Conservation (phyloP, 768 basidiomycete species). For the Trametes villosa region DNA sequence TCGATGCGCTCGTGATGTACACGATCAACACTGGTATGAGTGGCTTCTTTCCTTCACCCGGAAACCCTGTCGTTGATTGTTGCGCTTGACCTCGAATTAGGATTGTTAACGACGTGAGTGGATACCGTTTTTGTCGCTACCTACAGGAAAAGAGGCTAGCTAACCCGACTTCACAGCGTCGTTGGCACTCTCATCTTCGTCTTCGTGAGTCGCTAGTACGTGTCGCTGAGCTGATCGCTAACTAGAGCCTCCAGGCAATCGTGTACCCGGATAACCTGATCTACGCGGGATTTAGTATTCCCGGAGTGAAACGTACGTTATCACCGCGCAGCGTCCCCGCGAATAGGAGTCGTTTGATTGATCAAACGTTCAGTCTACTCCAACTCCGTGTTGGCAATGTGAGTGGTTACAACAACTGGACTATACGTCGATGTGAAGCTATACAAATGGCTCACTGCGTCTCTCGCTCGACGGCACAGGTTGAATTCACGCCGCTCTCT, state of each 20-base stretch:
- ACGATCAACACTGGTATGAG: not conserved
- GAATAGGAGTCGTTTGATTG: not conserved
- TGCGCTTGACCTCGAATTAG: not conserved
- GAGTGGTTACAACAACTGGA: too few species aligned
- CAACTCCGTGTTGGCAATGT: conserved; percentile 1
- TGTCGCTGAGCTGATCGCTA: not conserved
- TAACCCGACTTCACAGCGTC: not conserved
- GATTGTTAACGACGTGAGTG: not conserved
- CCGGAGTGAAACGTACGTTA: not conserved
- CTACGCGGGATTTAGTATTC: not conserved
- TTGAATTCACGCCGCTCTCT: not conserved
- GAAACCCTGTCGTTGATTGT: not conserved
- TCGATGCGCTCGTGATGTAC: conserved; percentile 1
- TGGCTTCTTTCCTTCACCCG: not conserved
- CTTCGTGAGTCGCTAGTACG: not conserved
- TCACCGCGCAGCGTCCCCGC: not conserved
- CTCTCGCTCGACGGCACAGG: not conserved
- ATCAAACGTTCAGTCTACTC: not conserved
- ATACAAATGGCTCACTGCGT: not conserved
- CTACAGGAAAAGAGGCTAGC: not conserved
- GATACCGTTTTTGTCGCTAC: not conserved
- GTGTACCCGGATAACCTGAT: not conserved
- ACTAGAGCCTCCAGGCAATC: not conserved
- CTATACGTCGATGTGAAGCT: not conserved
- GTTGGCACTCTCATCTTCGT: not conserved